phyloP scores from a whole-genome alignment of 352 stramenopile genomes.

The Globisporangium parvum region DNA sequence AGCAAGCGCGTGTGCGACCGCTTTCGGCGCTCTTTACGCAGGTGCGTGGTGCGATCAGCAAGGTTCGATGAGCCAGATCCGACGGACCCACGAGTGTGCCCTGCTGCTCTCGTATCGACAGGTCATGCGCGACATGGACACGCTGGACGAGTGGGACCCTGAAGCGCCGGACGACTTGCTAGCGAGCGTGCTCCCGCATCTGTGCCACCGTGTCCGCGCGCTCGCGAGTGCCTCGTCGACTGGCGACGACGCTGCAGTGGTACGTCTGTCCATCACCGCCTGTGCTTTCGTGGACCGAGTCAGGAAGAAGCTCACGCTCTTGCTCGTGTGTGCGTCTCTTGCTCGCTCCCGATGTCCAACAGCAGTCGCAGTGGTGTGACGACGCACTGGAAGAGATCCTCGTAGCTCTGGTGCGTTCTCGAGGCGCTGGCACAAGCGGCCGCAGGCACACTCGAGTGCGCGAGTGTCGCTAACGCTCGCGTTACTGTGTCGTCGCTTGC shows the following conservation, averaged over 20 bases:
- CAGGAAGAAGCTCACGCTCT: too few relatives aligned
- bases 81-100: too few relatives aligned
- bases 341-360: too few relatives aligned
- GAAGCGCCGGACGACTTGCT: slow-evolving; percentile 9
- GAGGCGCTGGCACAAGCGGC: too few relatives aligned
- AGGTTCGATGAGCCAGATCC: background rate
- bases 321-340: too few relatives aligned
- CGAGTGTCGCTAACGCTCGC: background rate
- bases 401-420: too few relatives aligned
- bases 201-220: slow-evolving; percentile 10
- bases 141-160: slow-evolving; percentile 14
- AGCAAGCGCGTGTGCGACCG: background rate
- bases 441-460: too few relatives aligned
- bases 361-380: too few relatives aligned
- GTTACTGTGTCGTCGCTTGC: background rate
- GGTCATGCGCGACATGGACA: slow-evolving; percentile 17
- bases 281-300: too few relatives aligned
- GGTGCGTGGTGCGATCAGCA: background rate
- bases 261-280: background rate
- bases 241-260: background rate
- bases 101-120: background rate
- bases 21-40: slow-evolving; percentile 10
- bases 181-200: slow-evolving; percentile 10
- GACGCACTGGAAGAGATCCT: too few relatives aligned
- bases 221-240: slow-evolving; percentile 1